Base-by-base conservation (phyloP, 306 rosid genomes). In the Prunus davidiana region DNA sequence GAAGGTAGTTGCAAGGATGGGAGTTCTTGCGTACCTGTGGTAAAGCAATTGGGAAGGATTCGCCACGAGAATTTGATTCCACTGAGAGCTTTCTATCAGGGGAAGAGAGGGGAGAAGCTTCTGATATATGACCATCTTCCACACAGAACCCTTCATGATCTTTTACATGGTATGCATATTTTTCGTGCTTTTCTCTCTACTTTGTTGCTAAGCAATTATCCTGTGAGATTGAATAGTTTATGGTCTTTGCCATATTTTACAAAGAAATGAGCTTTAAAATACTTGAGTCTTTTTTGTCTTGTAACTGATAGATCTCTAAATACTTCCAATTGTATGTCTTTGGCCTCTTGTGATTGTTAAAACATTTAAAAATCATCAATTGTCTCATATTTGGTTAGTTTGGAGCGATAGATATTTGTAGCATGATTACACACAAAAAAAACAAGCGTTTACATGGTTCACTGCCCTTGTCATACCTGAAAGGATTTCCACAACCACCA, bases 21-120 rank as follows among this genome's bases (percentile, higher is more conserved):
- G 84, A 84, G 71, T 76, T 88, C 88, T 12, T 91, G 99, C 71
- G 81, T 91, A 74, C 86, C 96, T 0, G 89, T 87, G 72, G 88
- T 96, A 54, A 93, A 84, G 88, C 99, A 91, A 41, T 74, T 92
- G 85, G 99, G 99, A 0, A 88, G 88, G 76, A 91, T 92, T 74
- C 91, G 96, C 41, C 97, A 92, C 15, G 99, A 96, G 87, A 96
- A 92, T 80, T 86, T 96, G 96, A 87, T 96, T 82, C 98, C 98
- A 22, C 69, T 96, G 86, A 92, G 96, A 75, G 99, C 98, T 79
- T 96, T 96, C 84, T 96, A 96, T 81, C 96, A 92, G 63, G 98
- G 99, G 25, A 92, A 89, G 84, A 81, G 98, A 89, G 99, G 99
- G 75, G 99, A 92, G 86, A 96, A 92, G 89, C 92, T 96, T 56